Percentiles rank a stretch among this genome's conserved stretches.
phyloP scores from a whole-genome alignment of 2,329 filamentous ascomycete genomes.

The Xenosphaeropsis pyriputrescens region DNA sequence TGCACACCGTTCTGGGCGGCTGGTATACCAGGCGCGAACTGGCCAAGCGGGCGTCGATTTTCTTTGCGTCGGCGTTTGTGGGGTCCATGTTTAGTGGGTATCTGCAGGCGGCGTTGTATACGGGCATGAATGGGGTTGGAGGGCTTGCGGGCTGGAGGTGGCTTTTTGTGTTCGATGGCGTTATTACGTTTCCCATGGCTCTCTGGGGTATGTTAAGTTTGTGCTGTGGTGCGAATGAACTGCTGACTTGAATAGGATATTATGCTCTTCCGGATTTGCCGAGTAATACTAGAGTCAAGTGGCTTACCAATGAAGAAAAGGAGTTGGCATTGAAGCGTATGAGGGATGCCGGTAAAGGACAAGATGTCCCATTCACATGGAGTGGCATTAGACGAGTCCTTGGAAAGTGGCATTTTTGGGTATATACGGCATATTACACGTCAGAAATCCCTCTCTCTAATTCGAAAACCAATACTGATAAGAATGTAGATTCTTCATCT shows the following conservation, averaged over 20 bases:
- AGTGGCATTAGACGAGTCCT: conserved; percentile 13
- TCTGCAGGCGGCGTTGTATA: conserved; percentile 13
- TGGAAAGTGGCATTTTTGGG: conserved; percentile 19
- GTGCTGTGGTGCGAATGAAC: neutral
- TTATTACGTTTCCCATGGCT: conserved; percentile 13
- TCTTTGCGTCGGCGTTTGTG: conserved; percentile 38
- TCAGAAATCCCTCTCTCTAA: conserved; percentile 1
- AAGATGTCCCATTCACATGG: conserved; percentile 10
- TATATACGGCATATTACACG: conserved; percentile 16
- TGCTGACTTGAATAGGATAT: conserved; percentile 1
- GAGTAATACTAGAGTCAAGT: conserved; percentile 5
- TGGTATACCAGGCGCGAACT: conserved; percentile 34
- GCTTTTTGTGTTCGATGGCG: conserved; percentile 15
- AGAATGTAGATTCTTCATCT: conserved; percentile 12
- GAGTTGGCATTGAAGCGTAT: conserved; percentile 6
- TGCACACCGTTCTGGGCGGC: conserved; percentile 18
- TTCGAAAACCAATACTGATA: no score
- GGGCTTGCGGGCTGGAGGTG: conserved; percentile 14
- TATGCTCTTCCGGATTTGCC: conserved; percentile 6
- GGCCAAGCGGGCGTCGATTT: conserved; percentile 41
- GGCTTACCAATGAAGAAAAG: conserved; percentile 9
- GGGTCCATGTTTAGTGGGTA: conserved; percentile 33
- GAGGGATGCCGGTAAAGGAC: conserved; percentile 4
- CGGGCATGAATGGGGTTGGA: conserved; percentile 10
- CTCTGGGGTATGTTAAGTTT: conserved; percentile 7